Evolutionary conservation across 2,329 filamentous ascomycete species (phyloP).

Genomic region (Cercospora zeae-maydis): DNA sequence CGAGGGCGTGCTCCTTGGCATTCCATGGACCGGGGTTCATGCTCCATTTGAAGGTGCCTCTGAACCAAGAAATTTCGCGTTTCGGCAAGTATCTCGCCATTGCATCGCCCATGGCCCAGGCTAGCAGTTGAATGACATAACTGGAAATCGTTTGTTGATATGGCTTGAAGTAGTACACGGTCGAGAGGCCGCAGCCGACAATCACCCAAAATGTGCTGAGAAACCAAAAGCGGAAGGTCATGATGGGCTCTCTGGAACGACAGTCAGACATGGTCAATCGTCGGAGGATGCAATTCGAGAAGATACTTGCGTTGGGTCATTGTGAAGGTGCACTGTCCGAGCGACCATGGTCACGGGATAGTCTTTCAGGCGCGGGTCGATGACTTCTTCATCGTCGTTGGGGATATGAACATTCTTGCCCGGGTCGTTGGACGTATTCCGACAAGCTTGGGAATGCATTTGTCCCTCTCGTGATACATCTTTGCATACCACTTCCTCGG

Average conservation of each 20-base stretch:
- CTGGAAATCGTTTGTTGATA: conserved; percentile 10
- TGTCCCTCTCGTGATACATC: neutral
- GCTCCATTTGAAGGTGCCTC: conserved; percentile 29
- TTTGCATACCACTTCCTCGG: neutral
- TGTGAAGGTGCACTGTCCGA: conserved; percentile 16
- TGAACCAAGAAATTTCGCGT: conserved; percentile 27
- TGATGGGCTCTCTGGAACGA: conserved; percentile 13
- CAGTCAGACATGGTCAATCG: neutral
- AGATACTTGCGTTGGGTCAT: conserved; percentile 12
- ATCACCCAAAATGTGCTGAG: conserved; percentile 20
- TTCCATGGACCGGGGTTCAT: conserved; percentile 37
- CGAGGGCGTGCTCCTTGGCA: conserved; percentile 36
- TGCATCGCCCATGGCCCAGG: conserved; percentile 19
- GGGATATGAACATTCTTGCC: conserved; percentile 4
- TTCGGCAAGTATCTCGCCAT: conserved; percentile 27
- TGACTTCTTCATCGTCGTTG: conserved; percentile 14
- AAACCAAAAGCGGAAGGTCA: conserved; percentile 23
- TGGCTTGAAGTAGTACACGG: conserved; percentile 23
- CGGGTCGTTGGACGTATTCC: neutral
- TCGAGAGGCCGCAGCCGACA: conserved; percentile 17
- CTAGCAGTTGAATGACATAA: conserved; percentile 16
- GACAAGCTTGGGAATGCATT: neutral
- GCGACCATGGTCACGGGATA: conserved; percentile 15
- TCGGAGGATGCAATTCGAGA: neutral
- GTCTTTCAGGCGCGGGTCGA: conserved; percentile 16